Conservation (phyloP, 2,329 filamentous ascomycete species). For the Monosporascus sp. region DNA sequence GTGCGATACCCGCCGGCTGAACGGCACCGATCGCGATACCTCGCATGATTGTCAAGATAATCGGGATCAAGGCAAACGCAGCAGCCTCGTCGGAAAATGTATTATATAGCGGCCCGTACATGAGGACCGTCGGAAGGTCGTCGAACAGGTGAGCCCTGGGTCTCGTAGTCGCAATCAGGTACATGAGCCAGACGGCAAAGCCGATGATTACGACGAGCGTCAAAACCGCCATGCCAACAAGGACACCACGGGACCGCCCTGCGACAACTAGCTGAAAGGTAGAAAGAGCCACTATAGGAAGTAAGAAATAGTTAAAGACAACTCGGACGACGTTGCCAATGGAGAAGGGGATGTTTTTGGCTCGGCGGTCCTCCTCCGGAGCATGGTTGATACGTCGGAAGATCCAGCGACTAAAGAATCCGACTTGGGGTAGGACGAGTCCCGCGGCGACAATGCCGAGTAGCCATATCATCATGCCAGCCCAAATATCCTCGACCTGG, state of each 20-base stretch:
- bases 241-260: slow-evolving; percentile 58
- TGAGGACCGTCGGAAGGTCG: slow-evolving; percentile 80
- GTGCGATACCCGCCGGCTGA: slow-evolving; percentile 87
- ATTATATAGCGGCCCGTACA: slow-evolving; percentile 93
- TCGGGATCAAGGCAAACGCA: slow-evolving; percentile 81
- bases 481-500: slow-evolving; percentile 76
- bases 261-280: slow-evolving; percentile 87
- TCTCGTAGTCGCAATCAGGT: slow-evolving; percentile 72
- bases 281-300: slow-evolving; percentile 81
- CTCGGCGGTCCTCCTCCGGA: slow-evolving; percentile 78
- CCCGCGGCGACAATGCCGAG: slow-evolving; percentile 67
- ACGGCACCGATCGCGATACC: slow-evolving; percentile 89
- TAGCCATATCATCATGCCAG: slow-evolving; percentile 89
- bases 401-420: slow-evolving; percentile 72
- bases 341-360: slow-evolving; percentile 88
- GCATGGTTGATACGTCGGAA: slow-evolving; percentile 66
- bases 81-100: slow-evolving; percentile 93
- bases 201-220: slow-evolving; percentile 67
- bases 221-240: slow-evolving; percentile 69
- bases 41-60: slow-evolving; percentile 77
- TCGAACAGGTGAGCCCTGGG: slow-evolving; percentile 88
- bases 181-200: slow-evolving; percentile 74
- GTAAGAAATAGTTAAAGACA: slow-evolving; percentile 85
- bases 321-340: slow-evolving; percentile 75
- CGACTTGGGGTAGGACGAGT: slow-evolving; percentile 66